Conservation (phyloP, 2,329 filamentous ascomycete genomes). For the Didymellaceae sp. region DNA sequence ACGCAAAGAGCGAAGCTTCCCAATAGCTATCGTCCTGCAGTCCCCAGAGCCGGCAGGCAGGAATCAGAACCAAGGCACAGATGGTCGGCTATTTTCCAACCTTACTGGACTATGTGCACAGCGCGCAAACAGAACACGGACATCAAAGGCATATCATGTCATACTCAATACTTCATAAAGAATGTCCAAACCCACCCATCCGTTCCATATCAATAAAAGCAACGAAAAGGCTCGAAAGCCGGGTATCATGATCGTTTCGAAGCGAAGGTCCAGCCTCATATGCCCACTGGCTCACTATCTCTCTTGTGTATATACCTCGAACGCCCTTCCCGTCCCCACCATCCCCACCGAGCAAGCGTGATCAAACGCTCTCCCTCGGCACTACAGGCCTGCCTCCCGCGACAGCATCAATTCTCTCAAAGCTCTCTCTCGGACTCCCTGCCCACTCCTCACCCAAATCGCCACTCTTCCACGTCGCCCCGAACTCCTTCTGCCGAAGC, state of each 20-base stretch:
- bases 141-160: no score
- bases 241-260: slow-evolving; percentile 42
- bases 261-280: slow-evolving; percentile 19
- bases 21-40: no score
- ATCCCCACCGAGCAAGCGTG: neutral
- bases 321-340: neutral
- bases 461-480: slow-evolving; percentile 15
- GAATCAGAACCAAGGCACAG: no score
- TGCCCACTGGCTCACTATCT: neutral
- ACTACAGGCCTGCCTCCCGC: slow-evolving; percentile 53
- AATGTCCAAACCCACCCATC: neutral
- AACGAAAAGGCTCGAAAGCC: slow-evolving; percentile 15
- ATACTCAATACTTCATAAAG: neutral
- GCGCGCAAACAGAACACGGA: no score
- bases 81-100: no score
- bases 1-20: no score
- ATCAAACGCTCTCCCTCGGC: slow-evolving; percentile 58
- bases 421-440: slow-evolving; percentile 49
- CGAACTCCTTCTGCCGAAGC: slow-evolving; percentile 50
- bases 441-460: slow-evolving; percentile 33
- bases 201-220: neutral
- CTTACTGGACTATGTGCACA: no score
- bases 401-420: slow-evolving; percentile 54
- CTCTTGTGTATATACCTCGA: neutral
- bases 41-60: no score